Evolutionary conservation across 2,329 filamentous ascomycete species (phyloP).

Genomic region (Dactylella cylindrospora): DNA sequence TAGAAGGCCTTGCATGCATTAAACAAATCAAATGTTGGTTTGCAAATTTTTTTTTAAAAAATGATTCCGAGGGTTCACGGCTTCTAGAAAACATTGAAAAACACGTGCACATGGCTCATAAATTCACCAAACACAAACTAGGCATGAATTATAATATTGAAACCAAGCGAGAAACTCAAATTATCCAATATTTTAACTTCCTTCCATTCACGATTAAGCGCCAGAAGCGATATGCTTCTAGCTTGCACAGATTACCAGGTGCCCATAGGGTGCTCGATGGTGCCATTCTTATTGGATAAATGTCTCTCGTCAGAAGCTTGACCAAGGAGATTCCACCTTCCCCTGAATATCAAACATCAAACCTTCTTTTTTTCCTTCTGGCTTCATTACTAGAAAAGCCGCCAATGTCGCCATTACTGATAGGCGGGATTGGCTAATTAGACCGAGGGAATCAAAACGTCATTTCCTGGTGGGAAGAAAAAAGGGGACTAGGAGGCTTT

Average conservation of each 20-base stretch:
- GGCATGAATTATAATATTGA: neutral
- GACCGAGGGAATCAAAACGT: conserved; percentile 9
- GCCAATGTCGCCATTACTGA: neutral
- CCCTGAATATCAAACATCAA: neutral
- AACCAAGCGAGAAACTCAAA: no score
- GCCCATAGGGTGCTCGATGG: neutral
- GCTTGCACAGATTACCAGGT: conserved; percentile 5
- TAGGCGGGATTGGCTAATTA: neutral
- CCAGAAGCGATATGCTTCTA: conserved; percentile 20
- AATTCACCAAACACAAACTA: neutral
- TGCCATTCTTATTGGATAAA: no score
- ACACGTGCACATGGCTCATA: conserved; percentile 3
- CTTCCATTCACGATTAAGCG: conserved; percentile 25
- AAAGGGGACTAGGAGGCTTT: no score
- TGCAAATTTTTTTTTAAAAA: no score
- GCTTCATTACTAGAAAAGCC: neutral
- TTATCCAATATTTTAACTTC: conserved; percentile 4
- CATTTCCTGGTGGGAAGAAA: conserved; percentile 12
- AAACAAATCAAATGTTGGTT: no score
- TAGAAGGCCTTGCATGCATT: conserved; percentile 12
- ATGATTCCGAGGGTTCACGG: no score
- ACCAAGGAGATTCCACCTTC: neutral
- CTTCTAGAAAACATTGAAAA: no score
- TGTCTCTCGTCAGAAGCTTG: no score
- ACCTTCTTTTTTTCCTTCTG: no score